Conservation (phyloP, 192 early-diverging fungal species). For the Umbelopsis isabellina region DNA sequence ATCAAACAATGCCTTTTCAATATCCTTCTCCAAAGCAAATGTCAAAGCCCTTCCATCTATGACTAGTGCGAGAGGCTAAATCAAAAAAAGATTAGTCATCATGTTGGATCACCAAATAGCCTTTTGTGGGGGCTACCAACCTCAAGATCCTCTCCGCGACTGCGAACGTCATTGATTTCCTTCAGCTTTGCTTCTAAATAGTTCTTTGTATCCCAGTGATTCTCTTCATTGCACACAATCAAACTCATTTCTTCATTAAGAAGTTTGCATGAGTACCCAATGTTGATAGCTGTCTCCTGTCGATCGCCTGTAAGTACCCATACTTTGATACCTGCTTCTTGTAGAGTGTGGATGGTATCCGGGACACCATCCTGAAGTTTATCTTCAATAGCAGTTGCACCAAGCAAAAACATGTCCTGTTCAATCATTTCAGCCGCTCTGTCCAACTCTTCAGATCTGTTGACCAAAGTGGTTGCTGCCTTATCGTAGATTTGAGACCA, state of each 20-base stretch:
- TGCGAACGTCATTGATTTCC: constrained; percentile 52
- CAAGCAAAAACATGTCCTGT: constrained; percentile 81
- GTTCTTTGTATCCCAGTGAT: constrained; percentile 81
- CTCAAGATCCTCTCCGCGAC: constrained; percentile 33
- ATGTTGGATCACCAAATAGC: not conserved
- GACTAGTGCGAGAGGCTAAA: constrained; percentile 74
- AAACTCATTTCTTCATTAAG: constrained; percentile 93
- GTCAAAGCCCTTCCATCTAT: constrained; percentile 91
- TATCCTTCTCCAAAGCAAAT: constrained; percentile 85
- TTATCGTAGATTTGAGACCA: constrained; percentile 81
- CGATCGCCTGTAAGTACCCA: constrained; percentile 98
- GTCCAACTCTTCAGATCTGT: constrained; percentile 81
- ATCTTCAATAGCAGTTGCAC: constrained; percentile 96
- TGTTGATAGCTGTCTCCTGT: constrained; percentile 98
- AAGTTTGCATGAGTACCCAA: constrained; percentile 91
- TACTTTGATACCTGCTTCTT: constrained; percentile 88
- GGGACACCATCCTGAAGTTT: constrained; percentile 97
- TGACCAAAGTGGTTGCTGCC: constrained; percentile 81
- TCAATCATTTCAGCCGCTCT: constrained; percentile 91
- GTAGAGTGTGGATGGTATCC: constrained; percentile 90
- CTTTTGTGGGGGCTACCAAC: not conserved
- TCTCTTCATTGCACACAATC: constrained; percentile 85
- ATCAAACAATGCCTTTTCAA: constrained; percentile 77
- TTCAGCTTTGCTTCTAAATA: constrained; percentile 80
- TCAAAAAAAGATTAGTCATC: not conserved